phyloP scores from a whole-genome alignment of 2,329 filamentous ascomycete species.

The Colletotrichum tofieldiae region DNA sequence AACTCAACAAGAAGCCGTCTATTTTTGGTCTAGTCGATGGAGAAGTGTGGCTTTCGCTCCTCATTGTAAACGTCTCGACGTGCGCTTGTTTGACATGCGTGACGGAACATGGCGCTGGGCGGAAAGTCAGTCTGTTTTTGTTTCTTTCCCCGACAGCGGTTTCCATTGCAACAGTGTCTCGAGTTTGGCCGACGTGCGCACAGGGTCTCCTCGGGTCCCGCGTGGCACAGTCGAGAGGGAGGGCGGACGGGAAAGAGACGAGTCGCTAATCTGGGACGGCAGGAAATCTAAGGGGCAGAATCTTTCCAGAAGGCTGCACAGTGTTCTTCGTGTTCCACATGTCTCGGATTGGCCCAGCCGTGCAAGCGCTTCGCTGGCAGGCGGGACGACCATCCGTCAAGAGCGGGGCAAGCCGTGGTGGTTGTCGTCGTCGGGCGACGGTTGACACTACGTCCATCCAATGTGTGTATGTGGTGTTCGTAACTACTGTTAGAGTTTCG shows the following conservation, averaged over 20 bases:
- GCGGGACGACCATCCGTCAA: conserved; percentile 18
- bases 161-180: conserved; percentile 26
- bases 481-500: background rate
- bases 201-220: conserved; percentile 36
- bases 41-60: conserved; percentile 15
- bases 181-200: conserved; percentile 28
- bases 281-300: conserved; percentile 37
- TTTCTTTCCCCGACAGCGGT: conserved; percentile 38
- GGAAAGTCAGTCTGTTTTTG: conserved; percentile 28
- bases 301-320: conserved; percentile 38
- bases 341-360: conserved; percentile 38
- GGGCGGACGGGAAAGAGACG: conserved; percentile 25
- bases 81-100: conserved; percentile 28
- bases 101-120: conserved; percentile 14
- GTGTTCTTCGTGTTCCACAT: conserved; percentile 30
- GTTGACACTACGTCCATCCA: background rate
- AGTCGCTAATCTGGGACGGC: conserved; percentile 41
- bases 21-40: conserved; percentile 20
- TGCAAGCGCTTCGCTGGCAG: conserved; percentile 20
- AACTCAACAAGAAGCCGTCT: conserved; percentile 6
- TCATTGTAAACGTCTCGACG: conserved; percentile 22
- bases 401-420: conserved; percentile 21
- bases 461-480: background rate
- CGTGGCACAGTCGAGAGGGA: conserved; percentile 27
- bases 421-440: background rate